Evolutionary conservation across 768 basidiomycete genomes (phyloP).

Genomic region (Mycena venus): DNA sequence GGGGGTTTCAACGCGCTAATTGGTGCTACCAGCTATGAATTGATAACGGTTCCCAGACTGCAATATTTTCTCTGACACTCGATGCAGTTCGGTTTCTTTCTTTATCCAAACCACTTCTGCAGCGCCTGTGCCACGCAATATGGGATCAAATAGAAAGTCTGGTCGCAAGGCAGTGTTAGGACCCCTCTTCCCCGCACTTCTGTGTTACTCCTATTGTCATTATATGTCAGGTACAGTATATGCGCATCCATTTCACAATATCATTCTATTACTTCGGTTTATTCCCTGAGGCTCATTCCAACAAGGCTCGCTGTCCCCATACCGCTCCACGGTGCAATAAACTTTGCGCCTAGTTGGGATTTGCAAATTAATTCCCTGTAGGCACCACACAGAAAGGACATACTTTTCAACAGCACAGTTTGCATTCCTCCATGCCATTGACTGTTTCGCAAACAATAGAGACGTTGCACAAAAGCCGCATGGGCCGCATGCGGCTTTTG

Average conservation of each 20-base stretch:
- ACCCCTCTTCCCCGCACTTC: not conserved
- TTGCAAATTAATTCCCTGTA: not conserved
- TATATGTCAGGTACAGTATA: conserved; percentile 6
- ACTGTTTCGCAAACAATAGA: conserved; percentile 3
- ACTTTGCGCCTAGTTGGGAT: conserved; percentile 6
- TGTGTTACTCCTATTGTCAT: not conserved
- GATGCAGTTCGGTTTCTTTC: not conserved
- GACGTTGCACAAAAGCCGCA: too few relatives aligned
- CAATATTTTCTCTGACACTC: not conserved
- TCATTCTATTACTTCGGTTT: not conserved
- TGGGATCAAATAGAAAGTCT: conserved; percentile 1
- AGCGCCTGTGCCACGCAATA: not conserved
- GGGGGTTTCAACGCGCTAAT: not conserved
- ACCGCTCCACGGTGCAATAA: not conserved
- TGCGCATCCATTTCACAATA: conserved; percentile 8
- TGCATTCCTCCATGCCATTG: conserved; percentile 7
- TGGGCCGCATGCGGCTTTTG: too few relatives aligned
- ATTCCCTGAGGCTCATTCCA: not conserved
- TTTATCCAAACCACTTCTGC: not conserved
- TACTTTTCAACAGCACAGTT: conserved; percentile 3
- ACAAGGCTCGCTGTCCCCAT: conserved; percentile 5
- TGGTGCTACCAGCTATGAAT: not conserved
- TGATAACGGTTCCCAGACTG: not conserved
- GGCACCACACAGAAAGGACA: not conserved
- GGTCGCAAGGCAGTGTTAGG: not conserved